Evolutionary conservation across 73 alveolate genomes (phyloP).

Genomic region (Breviolum minutum): DNA sequence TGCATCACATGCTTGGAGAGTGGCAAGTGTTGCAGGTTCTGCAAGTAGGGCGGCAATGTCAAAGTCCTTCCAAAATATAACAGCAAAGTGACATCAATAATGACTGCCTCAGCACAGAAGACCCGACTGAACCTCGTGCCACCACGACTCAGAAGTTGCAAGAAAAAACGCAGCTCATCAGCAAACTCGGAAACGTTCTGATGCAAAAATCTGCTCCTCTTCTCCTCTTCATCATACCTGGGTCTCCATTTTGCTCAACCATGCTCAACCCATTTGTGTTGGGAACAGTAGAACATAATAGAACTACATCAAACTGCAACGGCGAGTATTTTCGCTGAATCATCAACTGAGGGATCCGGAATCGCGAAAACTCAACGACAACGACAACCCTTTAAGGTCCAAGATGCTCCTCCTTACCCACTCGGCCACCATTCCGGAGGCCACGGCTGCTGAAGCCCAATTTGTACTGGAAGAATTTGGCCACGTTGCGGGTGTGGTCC

Average conservation of each 20-base stretch:
- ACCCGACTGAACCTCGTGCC: no score
- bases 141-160: no score
- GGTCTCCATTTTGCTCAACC: not conserved
- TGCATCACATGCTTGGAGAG: not conserved
- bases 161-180: no score
- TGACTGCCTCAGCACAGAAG: no score
- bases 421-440: not conserved
- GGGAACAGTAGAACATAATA: no score
- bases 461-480: not conserved
- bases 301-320: no score
- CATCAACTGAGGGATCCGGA: no score
- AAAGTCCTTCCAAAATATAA: not conserved
- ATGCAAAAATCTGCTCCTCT: not conserved
- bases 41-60: slow-evolving; percentile 4
- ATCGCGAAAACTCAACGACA: not conserved
- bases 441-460: not conserved
- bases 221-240: slow-evolving; percentile 20
- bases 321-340: no score
- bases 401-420: not conserved
- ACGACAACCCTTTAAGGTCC: not conserved
- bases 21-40: not conserved
- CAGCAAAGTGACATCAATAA: no score
- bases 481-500: slow-evolving; percentile 46
- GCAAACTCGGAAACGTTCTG: no score
- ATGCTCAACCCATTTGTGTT: no score